phyloP scores from a whole-genome alignment of 2,329 filamentous ascomycete genomes.

The Fusarium dlaminii region DNA sequence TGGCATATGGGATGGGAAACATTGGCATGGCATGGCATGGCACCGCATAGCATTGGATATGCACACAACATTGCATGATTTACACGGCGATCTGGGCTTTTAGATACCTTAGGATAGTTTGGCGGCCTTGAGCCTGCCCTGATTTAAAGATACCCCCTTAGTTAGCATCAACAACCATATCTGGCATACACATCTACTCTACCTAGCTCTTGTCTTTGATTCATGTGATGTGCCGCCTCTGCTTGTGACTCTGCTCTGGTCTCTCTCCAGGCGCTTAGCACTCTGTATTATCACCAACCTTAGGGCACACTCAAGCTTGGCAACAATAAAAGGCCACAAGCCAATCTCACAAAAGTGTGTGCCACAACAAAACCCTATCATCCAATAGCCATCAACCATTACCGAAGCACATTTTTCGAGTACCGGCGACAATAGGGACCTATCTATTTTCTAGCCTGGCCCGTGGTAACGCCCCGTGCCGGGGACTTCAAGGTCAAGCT shows the following conservation, averaged over 20 bases:
- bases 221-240: slow-evolving; percentile 20
- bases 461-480: slow-evolving; percentile 35
- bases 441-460: slow-evolving; percentile 23
- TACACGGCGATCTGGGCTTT: slow-evolving; percentile 22
- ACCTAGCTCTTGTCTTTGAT: not conserved
- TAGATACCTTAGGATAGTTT: slow-evolving; percentile 41
- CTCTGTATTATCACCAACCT: not conserved
- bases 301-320: not conserved
- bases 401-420: slow-evolving; percentile 8
- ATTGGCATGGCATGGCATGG: slow-evolving; percentile 8
- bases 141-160: slow-evolving; percentile 38
- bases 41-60: slow-evolving; percentile 13
- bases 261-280: not conserved
- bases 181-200: slow-evolving; percentile 5
- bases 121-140: slow-evolving; percentile 28
- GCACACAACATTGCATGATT: slow-evolving; percentile 18
- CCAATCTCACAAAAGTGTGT: slow-evolving; percentile 18
- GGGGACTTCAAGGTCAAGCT: slow-evolving; percentile 5
- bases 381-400: slow-evolving; percentile 9
- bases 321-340: slow-evolving; percentile 2
- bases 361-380: slow-evolving; percentile 12
- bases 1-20: slow-evolving; percentile 8
- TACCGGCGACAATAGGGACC: slow-evolving; percentile 18
- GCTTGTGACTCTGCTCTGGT: slow-evolving; percentile 9
- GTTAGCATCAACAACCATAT: slow-evolving; percentile 29